phyloP scores from a whole-genome alignment of 371 early-diverging fungal species.

The Lichtheimia corymbifera region DNA sequence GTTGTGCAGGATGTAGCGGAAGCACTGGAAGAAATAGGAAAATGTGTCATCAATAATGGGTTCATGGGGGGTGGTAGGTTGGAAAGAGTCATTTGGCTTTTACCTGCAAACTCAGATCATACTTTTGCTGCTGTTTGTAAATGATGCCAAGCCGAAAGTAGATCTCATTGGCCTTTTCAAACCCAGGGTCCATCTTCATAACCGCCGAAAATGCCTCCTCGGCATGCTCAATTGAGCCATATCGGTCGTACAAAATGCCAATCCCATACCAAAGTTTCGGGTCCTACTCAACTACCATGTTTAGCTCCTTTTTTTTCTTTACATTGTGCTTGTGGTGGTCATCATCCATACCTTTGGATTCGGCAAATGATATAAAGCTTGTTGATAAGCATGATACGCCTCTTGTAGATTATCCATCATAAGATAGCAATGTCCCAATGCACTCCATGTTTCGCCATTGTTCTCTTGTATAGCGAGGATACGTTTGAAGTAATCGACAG shows the following conservation, averaged over 20 bases:
- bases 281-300: conserved; percentile 54
- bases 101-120: conserved; percentile 80
- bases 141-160: conserved; percentile 97
- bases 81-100: not conserved
- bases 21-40: conserved; percentile 63
- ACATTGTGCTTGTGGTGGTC: too few relatives aligned
- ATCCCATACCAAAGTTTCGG: conserved; percentile 99
- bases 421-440: conserved; percentile 91
- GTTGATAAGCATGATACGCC: conserved; percentile 92
- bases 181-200: conserved; percentile 84
- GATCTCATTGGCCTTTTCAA: conserved; percentile 95
- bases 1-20: conserved; percentile 82
- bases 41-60: not conserved
- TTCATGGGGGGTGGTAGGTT: too few relatives aligned
- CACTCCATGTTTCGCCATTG: conserved; percentile 94
- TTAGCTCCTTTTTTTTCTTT: conserved; percentile 86
- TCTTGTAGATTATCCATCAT: conserved; percentile 92
- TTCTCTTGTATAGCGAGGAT: conserved; percentile 74
- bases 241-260: conserved; percentile 97
- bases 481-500: conserved; percentile 86
- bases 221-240: conserved; percentile 94
- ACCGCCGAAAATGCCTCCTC: conserved; percentile 96
- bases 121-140: conserved; percentile 94
- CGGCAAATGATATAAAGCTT: conserved; percentile 84
- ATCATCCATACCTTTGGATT: conserved; percentile 62